A percentile compares a stretch with the other conserved stretches of the same genome.
Evolutionary conservation across 345 rosid genomes (phyloP).

Genomic region (Hirschfeldia incana): DNA sequence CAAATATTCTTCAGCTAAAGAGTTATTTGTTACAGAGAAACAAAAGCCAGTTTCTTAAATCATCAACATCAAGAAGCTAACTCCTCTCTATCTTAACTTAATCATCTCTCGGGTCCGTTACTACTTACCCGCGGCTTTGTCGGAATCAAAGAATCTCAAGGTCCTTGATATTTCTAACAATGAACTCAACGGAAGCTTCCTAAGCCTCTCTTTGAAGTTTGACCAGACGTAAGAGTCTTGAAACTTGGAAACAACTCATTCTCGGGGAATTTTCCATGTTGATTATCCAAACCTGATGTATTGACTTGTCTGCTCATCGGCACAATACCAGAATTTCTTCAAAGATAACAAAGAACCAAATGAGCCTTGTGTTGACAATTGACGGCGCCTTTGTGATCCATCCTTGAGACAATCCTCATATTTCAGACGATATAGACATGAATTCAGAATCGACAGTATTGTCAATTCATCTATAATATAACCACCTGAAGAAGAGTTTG

Average conservation of each 20-base stretch:
- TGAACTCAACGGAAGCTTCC: conserved; percentile 66
- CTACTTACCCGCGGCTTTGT: conserved; percentile 46
- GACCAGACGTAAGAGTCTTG: conserved; percentile 59
- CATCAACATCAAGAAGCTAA: conserved; percentile 55
- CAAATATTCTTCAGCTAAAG: conserved; percentile 4
- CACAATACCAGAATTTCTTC: conserved; percentile 56
- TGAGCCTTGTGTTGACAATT: too few species aligned
- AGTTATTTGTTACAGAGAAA: conserved; percentile 22
- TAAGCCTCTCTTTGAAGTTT: conserved; percentile 52
- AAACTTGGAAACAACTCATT: conserved; percentile 76
- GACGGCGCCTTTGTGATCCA: conserved; percentile 66
- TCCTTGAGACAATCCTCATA: too few species aligned
- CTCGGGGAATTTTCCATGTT: conserved; percentile 64
- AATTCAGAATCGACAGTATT: too few species aligned
- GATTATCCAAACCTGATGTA: conserved; percentile 54
- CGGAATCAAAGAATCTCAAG: conserved; percentile 61
- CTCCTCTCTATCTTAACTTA: too few species aligned
- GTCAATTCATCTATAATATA: too few species aligned
- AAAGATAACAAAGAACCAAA: conserved; percentile 46
- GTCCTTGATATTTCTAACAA: conserved; percentile 75
- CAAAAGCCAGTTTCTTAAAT: conserved; percentile 38
- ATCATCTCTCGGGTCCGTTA: conserved; percentile 72
- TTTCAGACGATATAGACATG: too few species aligned
- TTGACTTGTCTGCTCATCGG: conserved; percentile 66
- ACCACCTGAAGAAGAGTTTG: too few species aligned